Evolutionary conservation across 2,329 filamentous ascomycete species (phyloP).

Genomic region (Aspergillus bombycis): DNA sequence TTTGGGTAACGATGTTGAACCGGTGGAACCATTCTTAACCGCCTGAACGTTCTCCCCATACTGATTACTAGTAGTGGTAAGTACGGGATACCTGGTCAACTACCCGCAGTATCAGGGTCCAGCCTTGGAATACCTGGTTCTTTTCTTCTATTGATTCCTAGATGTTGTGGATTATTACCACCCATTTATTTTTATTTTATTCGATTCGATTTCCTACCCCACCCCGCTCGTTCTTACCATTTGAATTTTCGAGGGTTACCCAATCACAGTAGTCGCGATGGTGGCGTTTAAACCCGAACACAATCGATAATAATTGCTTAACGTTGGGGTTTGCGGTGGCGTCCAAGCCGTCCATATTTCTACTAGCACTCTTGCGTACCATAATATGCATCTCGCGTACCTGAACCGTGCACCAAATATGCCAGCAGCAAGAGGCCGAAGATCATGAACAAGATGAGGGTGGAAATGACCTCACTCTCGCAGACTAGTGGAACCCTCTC

Average conservation of each 20-base stretch:
- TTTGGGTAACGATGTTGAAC: neutral
- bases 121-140: neutral
- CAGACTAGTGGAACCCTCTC: neutral
- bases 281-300: conserved; percentile 16
- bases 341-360: conserved; percentile 6
- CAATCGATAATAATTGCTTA: conserved; percentile 17
- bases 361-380: neutral
- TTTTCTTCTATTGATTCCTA: neutral
- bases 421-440: conserved; percentile 16
- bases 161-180: neutral
- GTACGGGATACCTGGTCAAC: neutral
- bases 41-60: neutral
- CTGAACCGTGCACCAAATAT: conserved; percentile 19
- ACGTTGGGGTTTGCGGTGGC: conserved; percentile 19
- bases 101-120: neutral
- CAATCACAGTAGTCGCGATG: conserved; percentile 12
- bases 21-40: conserved; percentile 1
- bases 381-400: conserved; percentile 12
- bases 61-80: no score
- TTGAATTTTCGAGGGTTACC: neutral
- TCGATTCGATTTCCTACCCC: neutral
- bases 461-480: neutral
- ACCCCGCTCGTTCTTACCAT: neutral
- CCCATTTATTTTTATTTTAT: neutral
- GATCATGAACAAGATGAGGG: conserved; percentile 15